Base-by-base conservation (phyloP, 2,329 filamentous ascomycete genomes). In the Metarhizium rileyi region DNA sequence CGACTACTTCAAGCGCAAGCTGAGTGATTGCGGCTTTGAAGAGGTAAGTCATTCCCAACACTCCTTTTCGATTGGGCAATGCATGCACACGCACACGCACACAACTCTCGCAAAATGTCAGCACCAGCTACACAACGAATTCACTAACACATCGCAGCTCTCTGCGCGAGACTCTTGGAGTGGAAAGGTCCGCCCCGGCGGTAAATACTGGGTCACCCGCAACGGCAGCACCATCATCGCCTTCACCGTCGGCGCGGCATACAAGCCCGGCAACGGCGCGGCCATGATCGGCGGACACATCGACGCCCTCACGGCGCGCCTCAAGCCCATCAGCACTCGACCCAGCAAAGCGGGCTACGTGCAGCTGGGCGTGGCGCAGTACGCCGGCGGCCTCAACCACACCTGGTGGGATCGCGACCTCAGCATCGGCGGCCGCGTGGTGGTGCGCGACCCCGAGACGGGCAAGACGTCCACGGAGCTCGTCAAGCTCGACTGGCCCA, bases 391-490 rank as follows among this genome's bases (percentile, higher is more conserved):
- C 1, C 70, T 97, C 53, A 93, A 90, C 63, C 75, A 76, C 54
- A 97, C 93, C 1, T 97, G 93, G 93, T 97, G 90, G 91, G 93
- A 97, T 66, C 81, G 93, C 35, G 93, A 98, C 66, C 77, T 98
- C 47, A 84, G 87, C 56, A 86, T 97, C 59, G 93, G 90, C 55
- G 93, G 93, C 36, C 78, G 90, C 42, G 91, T 97, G 4, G 75
- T 97, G 45, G 83, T 97, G 43, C 86, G 83, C 55, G 84, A 95
- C 58, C 64, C 75, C 4, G 69, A 73, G 44, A 79, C 80, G 2
- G 85, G 85, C 57, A 94, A 91, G 76, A 88, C 94, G 33, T 75
- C 78, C 22, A 83, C 80, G 27, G 87, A 84, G 71, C 76, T 97
- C 43, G 90, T 96, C 53, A 95, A 95, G 72, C 75, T 97, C 46